phyloP scores from a whole-genome alignment of 306 rosid species.

The Oxytropis ochrocephala region DNA sequence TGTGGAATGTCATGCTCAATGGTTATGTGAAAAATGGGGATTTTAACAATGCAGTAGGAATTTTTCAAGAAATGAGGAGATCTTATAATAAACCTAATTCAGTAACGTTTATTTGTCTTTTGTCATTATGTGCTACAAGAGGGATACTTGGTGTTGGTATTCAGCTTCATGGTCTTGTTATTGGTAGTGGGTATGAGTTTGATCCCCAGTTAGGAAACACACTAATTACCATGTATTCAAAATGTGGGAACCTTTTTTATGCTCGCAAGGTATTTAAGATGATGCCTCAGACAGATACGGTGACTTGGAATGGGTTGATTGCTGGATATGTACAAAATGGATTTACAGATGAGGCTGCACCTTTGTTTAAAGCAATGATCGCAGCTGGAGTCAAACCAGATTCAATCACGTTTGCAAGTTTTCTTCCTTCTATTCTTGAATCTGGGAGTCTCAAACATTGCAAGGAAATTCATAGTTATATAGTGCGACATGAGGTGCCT shows the following conservation, averaged over 20 bases:
- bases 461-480: constrained; percentile 64
- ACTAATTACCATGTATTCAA: constrained; percentile 55
- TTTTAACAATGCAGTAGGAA: constrained; percentile 29
- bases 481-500: constrained; percentile 41
- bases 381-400: constrained; percentile 56
- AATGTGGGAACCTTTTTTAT: constrained; percentile 41
- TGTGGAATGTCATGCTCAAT: constrained; percentile 81
- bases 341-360: constrained; percentile 40
- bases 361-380: constrained; percentile 51
- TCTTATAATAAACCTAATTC: constrained; percentile 37
- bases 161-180: constrained; percentile 66
- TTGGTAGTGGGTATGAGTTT: constrained; percentile 50
- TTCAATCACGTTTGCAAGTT: constrained; percentile 57
- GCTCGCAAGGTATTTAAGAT: constrained; percentile 45
- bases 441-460: constrained; percentile 40
- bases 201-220: constrained; percentile 59
- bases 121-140: constrained; percentile 54
- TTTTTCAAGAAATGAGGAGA: constrained; percentile 48
- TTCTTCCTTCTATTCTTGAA: constrained; percentile 58
- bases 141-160: constrained; percentile 45
- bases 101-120: constrained; percentile 52
- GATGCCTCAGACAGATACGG: constrained; percentile 48
- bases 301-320: constrained; percentile 71
- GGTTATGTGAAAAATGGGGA: constrained; percentile 63
- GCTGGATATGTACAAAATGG: constrained; percentile 70